Evolutionary conservation across 331 rosid genomes (phyloP).

Genomic region (Phaseolus coccineus): DNA sequence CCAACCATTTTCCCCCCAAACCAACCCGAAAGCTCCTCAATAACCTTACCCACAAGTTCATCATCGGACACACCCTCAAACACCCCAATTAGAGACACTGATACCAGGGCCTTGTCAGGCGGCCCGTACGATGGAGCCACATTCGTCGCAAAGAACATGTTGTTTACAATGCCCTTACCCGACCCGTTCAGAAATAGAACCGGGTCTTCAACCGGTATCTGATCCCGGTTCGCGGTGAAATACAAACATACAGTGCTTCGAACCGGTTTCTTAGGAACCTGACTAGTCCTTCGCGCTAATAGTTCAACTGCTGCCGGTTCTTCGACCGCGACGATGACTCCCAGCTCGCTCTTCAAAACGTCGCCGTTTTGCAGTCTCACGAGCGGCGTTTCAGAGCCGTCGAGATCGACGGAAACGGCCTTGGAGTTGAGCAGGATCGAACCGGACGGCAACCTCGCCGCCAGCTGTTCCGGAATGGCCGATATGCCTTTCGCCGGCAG

Average conservation of each 20-base stretch:
- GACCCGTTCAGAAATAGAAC: conserved; percentile 75
- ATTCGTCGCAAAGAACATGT: conserved; percentile 87
- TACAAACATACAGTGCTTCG: conserved; percentile 81
- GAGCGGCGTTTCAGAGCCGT: conserved; percentile 37
- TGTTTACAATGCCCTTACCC: conserved; percentile 79
- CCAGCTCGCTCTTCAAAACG: conserved; percentile 59
- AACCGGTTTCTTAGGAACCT: conserved; percentile 52
- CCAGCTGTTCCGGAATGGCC: conserved; percentile 74
- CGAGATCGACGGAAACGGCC: conserved; percentile 56
- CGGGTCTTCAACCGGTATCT: conserved; percentile 63
- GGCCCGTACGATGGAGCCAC: conserved; percentile 84
- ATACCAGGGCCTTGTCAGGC: conserved; percentile 59
- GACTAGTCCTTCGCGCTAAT: conserved; percentile 41
- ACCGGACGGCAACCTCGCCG: conserved; percentile 56
- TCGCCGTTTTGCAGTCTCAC: conserved; percentile 72
- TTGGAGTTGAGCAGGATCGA: conserved; percentile 61
- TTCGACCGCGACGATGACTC: conserved; percentile 77
- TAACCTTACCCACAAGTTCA: conserved; percentile 57
- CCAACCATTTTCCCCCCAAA: conserved; percentile 57
- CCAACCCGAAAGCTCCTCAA: conserved; percentile 67
- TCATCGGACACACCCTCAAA: conserved; percentile 53
- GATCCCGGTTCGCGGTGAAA: conserved; percentile 52
- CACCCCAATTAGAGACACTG: conserved; percentile 68
- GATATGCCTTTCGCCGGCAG: conserved; percentile 76
- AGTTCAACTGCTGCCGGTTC: conserved; percentile 62